These are phyloP conservation scores for Ascochyta koolunga DNA, from an alignment of 2,329 filamentous ascomycete genomes.

Conservation along the genomic window DNA sequence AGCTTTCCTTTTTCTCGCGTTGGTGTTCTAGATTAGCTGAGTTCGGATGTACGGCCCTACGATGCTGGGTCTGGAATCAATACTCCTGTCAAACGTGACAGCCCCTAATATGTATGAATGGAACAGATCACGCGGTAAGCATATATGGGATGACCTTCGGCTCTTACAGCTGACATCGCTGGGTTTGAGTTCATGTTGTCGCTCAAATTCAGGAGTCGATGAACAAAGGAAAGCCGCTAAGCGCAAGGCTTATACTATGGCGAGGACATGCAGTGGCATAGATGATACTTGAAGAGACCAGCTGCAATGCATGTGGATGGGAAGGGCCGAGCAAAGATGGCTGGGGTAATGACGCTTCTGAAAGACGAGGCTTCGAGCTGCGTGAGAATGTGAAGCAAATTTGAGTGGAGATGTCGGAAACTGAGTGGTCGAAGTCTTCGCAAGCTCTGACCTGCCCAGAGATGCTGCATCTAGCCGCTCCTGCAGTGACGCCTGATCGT, in stretches of 20 bases:
- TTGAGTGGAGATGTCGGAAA: neutral
- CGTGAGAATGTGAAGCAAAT: constrained; percentile 8
- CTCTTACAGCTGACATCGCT: neutral
- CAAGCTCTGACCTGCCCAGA: constrained; percentile 9
- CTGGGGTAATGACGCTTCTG: neutral
- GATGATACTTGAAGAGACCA: neutral
- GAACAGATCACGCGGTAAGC: neutral
- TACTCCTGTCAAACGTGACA: constrained; percentile 12
- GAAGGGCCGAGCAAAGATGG: neutral
- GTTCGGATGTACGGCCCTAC: neutral
- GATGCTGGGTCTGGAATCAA: neutral
- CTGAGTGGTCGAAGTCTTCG: constrained; percentile 4
- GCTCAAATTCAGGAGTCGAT: neutral
- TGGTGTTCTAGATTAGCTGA: constrained; percentile 6
- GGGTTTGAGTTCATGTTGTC: neutral
- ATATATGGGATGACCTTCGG: neutral
- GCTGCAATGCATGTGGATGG: neutral
- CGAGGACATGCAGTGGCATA: neutral
- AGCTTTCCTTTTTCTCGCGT: constrained; percentile 12
- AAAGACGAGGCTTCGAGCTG: neutral
- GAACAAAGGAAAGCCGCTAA: neutral
- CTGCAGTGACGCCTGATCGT: constrained; percentile 6
- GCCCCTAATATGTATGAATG: neutral
- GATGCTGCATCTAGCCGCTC: constrained; percentile 14
- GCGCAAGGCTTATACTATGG: constrained; percentile 3